Conservation (phyloP, 345 rosid genomes). For the Crucihimalaya himalaica region DNA sequence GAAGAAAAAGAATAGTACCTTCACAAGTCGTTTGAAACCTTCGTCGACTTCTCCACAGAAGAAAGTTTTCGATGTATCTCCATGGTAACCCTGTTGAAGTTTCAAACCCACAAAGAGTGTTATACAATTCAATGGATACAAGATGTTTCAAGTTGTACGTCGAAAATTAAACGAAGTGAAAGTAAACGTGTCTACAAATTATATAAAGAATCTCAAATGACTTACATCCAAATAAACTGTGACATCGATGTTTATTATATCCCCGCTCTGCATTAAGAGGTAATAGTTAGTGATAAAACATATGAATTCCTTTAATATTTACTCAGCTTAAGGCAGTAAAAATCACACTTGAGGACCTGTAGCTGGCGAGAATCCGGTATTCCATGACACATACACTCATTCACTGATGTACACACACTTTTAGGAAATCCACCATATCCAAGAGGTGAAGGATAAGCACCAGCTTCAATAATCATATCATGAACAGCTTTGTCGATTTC, state of each 20-base stretch:
- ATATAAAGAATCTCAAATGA: conserved; percentile 4
- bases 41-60: conserved; percentile 73
- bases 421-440: conserved; percentile 97
- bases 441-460: conserved; percentile 98
- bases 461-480: conserved; percentile 86
- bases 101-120: not conserved
- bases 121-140: not conserved
- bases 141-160: not conserved
- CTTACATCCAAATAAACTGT: conserved; percentile 90
- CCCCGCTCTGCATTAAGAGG: conserved; percentile 69
- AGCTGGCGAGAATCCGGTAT: conserved; percentile 97
- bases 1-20: conserved; percentile 42
- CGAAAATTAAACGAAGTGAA: conserved; percentile 9
- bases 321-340: conserved; percentile 6
- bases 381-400: conserved; percentile 97
- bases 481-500: conserved; percentile 95
- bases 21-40: conserved; percentile 61
- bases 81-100: conserved; percentile 79
- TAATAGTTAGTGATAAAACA: conserved; percentile 20
- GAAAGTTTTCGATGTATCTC: conserved; percentile 93
- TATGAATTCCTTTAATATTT: not conserved
- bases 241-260: conserved; percentile 90
- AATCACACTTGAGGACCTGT: conserved; percentile 55
- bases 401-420: conserved; percentile 92
- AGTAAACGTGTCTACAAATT: conserved; percentile 29